Conservation (phyloP, 257 asterid species). For the Solanum corneliomulleri region DNA sequence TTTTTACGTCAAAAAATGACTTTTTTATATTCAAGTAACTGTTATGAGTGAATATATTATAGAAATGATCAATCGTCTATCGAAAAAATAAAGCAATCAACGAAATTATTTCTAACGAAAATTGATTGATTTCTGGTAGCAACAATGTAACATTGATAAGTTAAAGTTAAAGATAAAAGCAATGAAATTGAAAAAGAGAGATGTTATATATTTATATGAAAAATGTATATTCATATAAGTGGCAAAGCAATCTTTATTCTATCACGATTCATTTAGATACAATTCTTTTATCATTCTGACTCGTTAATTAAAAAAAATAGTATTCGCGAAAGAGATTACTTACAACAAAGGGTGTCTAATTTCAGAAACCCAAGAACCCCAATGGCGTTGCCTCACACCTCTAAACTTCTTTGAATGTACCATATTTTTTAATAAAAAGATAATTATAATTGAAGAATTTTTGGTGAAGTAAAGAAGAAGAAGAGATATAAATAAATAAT, state of each 20-base stretch:
- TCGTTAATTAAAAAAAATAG: not conserved
- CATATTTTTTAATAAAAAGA: slow-evolving; percentile 9
- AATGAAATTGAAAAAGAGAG: not conserved
- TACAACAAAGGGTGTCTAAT: slow-evolving; percentile 89
- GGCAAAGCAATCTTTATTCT: not conserved
- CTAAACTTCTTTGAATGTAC: slow-evolving; percentile 64
- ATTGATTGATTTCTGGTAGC: not conserved
- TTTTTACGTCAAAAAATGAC: not conserved
- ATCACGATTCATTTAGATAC: not conserved
- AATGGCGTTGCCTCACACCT: slow-evolving; percentile 92
- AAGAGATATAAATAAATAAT: not conserved
- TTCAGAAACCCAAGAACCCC: slow-evolving; percentile 99
- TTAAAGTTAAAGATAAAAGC: not conserved
- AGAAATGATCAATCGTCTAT: not conserved
- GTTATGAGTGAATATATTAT: not conserved
- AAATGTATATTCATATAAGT: not conserved
- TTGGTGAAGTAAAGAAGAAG: not conserved
- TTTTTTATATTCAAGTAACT: not conserved
- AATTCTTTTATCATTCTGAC: rapidly evolving
- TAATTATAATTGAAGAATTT: not conserved
- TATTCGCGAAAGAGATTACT: not conserved
- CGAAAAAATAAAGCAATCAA: not conserved
- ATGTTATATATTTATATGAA: not conserved
- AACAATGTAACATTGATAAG: not conserved
- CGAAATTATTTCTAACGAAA: no score